Base-by-base conservation (phyloP, 75 land plant species). In the Pinus albicaulis region DNA sequence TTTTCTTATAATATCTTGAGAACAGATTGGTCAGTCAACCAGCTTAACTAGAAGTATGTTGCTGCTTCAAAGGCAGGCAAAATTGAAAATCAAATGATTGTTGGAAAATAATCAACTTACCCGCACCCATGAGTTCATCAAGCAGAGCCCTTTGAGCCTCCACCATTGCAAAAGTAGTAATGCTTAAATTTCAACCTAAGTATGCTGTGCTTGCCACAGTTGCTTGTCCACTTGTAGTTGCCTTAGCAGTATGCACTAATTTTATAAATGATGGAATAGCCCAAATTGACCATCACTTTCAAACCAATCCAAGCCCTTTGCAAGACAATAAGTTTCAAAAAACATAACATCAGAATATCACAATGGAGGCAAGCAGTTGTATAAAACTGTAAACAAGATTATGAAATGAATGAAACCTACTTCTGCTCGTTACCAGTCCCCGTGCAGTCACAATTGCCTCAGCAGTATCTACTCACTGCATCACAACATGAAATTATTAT, bases 121-220 rank as follows among this genome's bases (percentile, higher is more conserved):
- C 98, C 76, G 95, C 68, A 3, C 98, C 98, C 96, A 95, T 93
- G 52, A 95, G 89, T 65, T 95, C 98, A 75, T 95, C 96, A 3
- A 95, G 89, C 74, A 95, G 81, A 79, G 96, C 98, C 79, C 96
- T 83, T 65, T 95, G 98, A 22, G 98, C 98, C 65, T 95, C 98
- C 96, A 95, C 71, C 71, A 68, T 68, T 41, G 38, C 20, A 41
- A 20, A 41, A 68, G 52, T 41, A n/a, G 13, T 10, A 68, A 7
- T 22, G 13, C n/a, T 41, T 12, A n/a, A 64, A 68, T 22, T 41
- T 38, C 23, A 68, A 38, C 24, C 14, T 19, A 41, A 41, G 10
- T 68, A 23, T 68, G 10, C 48, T 68, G 23, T 68, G n/a, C 48
- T n/a, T 38, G 71, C 48, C 14, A 38, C n/a, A 17, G 14, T n/a